phyloP scores from a whole-genome alignment of 495 filamentous ascomycete species.

The Neurospora sublineolata region DNA sequence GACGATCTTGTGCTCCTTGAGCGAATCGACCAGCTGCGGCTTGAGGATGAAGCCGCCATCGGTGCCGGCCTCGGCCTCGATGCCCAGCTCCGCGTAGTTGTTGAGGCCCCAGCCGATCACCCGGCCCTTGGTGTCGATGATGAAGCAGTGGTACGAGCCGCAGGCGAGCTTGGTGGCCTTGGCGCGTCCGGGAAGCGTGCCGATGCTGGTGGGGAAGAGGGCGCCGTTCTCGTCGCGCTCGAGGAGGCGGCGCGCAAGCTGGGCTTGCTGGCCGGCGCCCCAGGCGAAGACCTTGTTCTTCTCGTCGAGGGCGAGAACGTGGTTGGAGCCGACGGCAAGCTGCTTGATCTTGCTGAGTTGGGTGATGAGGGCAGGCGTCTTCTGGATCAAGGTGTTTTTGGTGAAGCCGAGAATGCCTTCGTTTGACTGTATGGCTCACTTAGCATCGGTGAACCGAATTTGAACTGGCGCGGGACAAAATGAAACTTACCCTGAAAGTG shows the following conservation, averaged over 20 bases:
- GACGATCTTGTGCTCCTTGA: slow-evolving; percentile 41
- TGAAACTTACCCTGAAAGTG: slow-evolving; percentile 48
- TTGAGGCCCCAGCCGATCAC: slow-evolving; percentile 84
- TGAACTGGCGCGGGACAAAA: not conserved
- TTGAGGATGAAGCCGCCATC: slow-evolving; percentile 42
- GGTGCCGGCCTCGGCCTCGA: slow-evolving; percentile 55
- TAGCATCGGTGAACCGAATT: slow-evolving; percentile 3
- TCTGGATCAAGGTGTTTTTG: slow-evolving; percentile 21
- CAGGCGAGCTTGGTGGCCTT: slow-evolving; percentile 44
- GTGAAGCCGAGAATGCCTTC: slow-evolving; percentile 66
- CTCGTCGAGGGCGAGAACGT: slow-evolving; percentile 58
- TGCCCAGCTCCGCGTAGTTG: slow-evolving; percentile 68
- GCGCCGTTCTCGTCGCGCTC: slow-evolving; percentile 47
- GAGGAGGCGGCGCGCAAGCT: slow-evolving; percentile 60
- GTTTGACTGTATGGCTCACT: slow-evolving; percentile 17
- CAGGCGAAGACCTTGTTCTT: slow-evolving; percentile 56
- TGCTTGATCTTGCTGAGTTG: slow-evolving; percentile 50
- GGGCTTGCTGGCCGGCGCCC: slow-evolving; percentile 63
- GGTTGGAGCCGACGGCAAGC: slow-evolving; percentile 55
- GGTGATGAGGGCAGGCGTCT: slow-evolving; percentile 23
- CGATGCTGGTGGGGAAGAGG: slow-evolving; percentile 58
- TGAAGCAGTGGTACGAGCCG: slow-evolving; percentile 67
- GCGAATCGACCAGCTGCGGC: slow-evolving; percentile 32
- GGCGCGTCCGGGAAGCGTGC: slow-evolving; percentile 43
- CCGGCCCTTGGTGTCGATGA: slow-evolving; percentile 56